Evolutionary conservation across 352 stramenopile species (phyloP).

Genomic region (Pythium grandisporangium): DNA sequence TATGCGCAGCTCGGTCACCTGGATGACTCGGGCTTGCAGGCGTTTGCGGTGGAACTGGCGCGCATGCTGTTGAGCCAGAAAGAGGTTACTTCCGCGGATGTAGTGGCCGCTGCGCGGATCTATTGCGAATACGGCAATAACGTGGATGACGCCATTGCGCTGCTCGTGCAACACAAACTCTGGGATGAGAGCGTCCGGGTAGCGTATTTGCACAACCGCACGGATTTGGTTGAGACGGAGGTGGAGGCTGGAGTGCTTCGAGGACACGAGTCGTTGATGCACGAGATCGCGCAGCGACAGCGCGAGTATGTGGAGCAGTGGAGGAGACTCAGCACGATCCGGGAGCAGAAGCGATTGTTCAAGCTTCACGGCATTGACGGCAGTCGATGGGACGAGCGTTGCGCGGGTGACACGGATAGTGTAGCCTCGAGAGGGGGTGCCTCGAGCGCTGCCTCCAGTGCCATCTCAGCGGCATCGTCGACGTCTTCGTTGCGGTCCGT

Average conservation of each 20-base stretch:
- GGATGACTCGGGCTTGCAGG: slow-evolving; percentile 12
- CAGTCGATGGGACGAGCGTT: slow-evolving; percentile 24
- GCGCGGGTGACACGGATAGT: slow-evolving; percentile 16
- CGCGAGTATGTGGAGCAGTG: slow-evolving; percentile 41
- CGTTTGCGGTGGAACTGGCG: slow-evolving; percentile 39
- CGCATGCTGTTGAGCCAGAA: slow-evolving; percentile 39
- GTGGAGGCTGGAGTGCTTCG: slow-evolving; percentile 49
- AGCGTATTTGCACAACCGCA: slow-evolving; percentile 40
- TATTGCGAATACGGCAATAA: slow-evolving; percentile 72
- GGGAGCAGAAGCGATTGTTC: slow-evolving; percentile 71
- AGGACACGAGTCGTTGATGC: slow-evolving; percentile 23
- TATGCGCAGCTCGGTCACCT: too few species aligned
- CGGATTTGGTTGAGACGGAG: slow-evolving; percentile 65
- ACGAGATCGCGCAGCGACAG: slow-evolving; percentile 37
- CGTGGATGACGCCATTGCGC: slow-evolving; percentile 57
- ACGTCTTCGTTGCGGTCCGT: slow-evolving; percentile 58
- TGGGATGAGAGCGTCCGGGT: slow-evolving; percentile 52
- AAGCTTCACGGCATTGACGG: slow-evolving; percentile 72
- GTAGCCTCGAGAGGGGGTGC: slow-evolving; percentile 48
- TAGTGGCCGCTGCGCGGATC: slow-evolving; percentile 33
- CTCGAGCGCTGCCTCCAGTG: slow-evolving; percentile 31
- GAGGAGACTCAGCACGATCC: slow-evolving; percentile 50
- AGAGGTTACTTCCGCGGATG: slow-evolving; percentile 15
- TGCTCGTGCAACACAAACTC: slow-evolving; percentile 47
- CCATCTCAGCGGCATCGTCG: slow-evolving; percentile 50